Evolutionary conservation across 1,284 basidiomycete genomes (phyloP), one percentile per base, ranked within the genome.

Genomic region (Naganishia cerealis): DNA sequence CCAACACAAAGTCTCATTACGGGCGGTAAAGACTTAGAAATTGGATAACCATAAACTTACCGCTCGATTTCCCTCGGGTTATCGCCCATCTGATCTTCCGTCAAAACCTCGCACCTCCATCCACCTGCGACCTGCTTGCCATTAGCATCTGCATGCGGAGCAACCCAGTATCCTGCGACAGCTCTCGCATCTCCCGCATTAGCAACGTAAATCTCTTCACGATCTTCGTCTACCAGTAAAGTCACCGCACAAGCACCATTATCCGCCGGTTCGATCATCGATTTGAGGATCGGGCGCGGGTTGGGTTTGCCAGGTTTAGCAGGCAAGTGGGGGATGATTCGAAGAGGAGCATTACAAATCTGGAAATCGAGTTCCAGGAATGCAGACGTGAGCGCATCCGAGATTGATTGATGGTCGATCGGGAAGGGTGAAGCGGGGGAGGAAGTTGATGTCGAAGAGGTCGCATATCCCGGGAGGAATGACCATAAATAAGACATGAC

Each of bases 181-280:
- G 96, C 96, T 54, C 96, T 87, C 75, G 91, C 91, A 78, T 99
- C 96, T 1, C 96, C 96, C 7, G 94, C 90, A 73, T 89, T 89
- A 1, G 96, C 95, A 46, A 97, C 87, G 75, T 94, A 94, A 43
- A 97, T 79, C 75, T 92, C 87, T 58, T 85, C 85, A 70, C 89
- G 85, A 26, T 89, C 86, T 0, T 90, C 90, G 76, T 97, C 94
- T 68, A 98, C 85, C 46, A 94, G 78, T 0, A 92, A 88, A 76
- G 93, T 85, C 63, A 96, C 82, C 0, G 93, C 92, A 77, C 94
- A 96, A 68, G 92, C 93, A 6, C 93, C 93, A 84, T 78, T 75
- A 54, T 91, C 81, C 4, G 92, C 93, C 0, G 94, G 91, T 42
- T 86, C 84, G 81, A 95, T 87, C 21, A 87, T 83, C 0, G 88